phyloP scores from a whole-genome alignment of 1,139 yeast genomes.

The Saccharomyces hybrid region DNA sequence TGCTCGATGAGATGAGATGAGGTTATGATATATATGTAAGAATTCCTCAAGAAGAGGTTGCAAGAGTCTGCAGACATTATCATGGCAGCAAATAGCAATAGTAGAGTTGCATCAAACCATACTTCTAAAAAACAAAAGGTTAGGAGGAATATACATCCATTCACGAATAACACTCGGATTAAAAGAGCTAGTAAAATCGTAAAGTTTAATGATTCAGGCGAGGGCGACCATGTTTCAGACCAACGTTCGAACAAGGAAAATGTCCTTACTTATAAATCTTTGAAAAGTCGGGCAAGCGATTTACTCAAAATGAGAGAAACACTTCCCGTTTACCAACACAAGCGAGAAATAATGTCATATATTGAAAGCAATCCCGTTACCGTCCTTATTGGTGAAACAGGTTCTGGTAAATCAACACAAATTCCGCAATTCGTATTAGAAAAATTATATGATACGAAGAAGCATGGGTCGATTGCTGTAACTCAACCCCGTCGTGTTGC shows the following conservation, averaged over 20 bases:
- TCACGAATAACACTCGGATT: constrained; percentile 5
- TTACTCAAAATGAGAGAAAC: constrained; percentile 47
- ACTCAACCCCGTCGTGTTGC: constrained; percentile 98
- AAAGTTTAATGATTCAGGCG: constrained; percentile 20
- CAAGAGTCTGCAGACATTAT: not conserved
- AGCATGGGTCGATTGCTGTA: constrained; percentile 59
- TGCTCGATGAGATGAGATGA: constrained; percentile 12
- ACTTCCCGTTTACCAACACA: constrained; percentile 72
- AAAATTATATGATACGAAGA: constrained; percentile 20
- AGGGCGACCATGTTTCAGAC: constrained; percentile 16
- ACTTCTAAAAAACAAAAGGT: constrained; percentile 2
- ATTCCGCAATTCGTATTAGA: constrained; percentile 82
- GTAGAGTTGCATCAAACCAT: not conserved
- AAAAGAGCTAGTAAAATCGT: constrained; percentile 6
- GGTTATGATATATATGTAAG: constrained; percentile 1
- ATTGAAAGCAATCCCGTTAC: constrained; percentile 56
- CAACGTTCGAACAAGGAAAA: constrained; percentile 11
- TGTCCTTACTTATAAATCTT: constrained; percentile 8
- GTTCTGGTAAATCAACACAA: constrained; percentile 97
- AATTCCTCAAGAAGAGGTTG: not conserved
- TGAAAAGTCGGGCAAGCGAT: constrained; percentile 39
- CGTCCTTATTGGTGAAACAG: constrained; percentile 90
- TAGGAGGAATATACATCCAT: constrained; percentile 9
- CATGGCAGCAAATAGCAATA: not conserved
- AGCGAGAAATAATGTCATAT: constrained; percentile 52